These are phyloP conservation scores for Phialophora expanda DNA, from an alignment of 2,329 filamentous ascomycete genomes.

Conservation along the genomic window DNA sequence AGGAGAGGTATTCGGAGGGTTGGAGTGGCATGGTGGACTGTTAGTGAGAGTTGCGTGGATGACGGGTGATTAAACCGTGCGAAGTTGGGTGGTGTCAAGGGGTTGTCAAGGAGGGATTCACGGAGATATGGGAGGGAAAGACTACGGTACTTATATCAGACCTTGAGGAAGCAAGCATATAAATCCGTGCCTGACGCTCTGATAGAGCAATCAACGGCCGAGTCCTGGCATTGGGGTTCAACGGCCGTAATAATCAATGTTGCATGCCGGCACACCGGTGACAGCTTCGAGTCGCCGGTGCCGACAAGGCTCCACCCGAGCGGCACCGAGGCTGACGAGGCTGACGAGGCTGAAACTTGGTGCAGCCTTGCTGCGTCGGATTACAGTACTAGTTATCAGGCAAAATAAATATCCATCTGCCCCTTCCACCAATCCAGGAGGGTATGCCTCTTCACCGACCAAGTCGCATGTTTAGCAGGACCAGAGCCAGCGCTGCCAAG, in stretches of 20 bases:
- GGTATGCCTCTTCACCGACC: too few relatives aligned
- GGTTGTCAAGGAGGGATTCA: not conserved
- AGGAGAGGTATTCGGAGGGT: conserved; percentile 76
- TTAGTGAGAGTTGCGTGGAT: not conserved
- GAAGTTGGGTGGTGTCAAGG: not conserved
- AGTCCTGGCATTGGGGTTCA: not conserved
- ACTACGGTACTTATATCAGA: not conserved
- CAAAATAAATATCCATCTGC: too few relatives aligned
- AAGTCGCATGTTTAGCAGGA: too few relatives aligned
- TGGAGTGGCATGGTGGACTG: conserved; percentile 66
- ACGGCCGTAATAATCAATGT: conserved; percentile 13
- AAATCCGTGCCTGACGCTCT: not conserved
- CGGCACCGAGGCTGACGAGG: conserved; percentile 19
- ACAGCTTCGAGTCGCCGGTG: not conserved
- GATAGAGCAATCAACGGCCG: conserved; percentile 15
- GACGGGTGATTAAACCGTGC: too few relatives aligned
- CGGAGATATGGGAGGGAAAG: not conserved
- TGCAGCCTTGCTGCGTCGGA: not conserved
- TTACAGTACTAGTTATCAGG: not conserved
- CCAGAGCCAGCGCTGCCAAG: not conserved
- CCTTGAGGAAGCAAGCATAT: not conserved
- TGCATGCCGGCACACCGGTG: not conserved
- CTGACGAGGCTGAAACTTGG: conserved; percentile 5
- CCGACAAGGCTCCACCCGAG: conserved; percentile 15
- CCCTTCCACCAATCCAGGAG: too few relatives aligned